Percentiles rank a stretch among this genome's conserved stretches.
These are phyloP conservation scores for Jacaranda mimosifolia DNA, from an alignment of 257 asterid species.

Conservation along the genomic window DNA sequence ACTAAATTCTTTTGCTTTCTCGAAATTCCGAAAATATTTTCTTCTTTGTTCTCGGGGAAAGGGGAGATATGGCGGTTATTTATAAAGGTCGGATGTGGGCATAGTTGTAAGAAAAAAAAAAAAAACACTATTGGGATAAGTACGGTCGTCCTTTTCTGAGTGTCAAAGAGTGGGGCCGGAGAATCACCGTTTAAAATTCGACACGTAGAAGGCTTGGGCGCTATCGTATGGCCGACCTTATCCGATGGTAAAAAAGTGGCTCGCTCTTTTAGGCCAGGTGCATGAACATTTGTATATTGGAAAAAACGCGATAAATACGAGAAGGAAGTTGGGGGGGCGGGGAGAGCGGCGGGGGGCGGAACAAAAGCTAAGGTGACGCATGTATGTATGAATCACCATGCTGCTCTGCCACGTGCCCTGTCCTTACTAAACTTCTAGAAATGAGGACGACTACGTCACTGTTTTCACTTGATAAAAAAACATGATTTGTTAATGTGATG, in stretches of 20 bases:
- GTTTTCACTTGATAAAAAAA: background rate
- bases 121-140: constrained; percentile 47
- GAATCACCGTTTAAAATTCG: constrained; percentile 44
- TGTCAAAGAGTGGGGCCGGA: constrained; percentile 38
- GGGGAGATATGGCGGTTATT: constrained; percentile 38
- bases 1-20: background rate
- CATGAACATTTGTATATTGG: constrained; percentile 42
- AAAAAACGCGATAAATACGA: background rate
- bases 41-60: constrained; percentile 37
- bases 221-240: constrained; percentile 60
- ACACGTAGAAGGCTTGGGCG: constrained; percentile 54
- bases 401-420: constrained; percentile 26
- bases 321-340: too few relatives aligned
- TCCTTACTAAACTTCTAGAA: constrained; percentile 14
- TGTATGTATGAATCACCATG: constrained; percentile 16
- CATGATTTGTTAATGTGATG: background rate
- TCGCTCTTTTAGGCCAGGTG: constrained; percentile 40
- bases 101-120: background rate
- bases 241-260: constrained; percentile 18
- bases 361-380: background rate
- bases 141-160: constrained; percentile 60
- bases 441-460: background rate
- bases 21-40: constrained; percentile 7
- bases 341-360: too few relatives aligned
- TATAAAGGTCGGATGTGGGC: constrained; percentile 38